A percentile compares a stretch with the other conserved stretches of the same genome.
These are phyloP conservation scores for Curvularia lunata DNA, from an alignment of 2,329 filamentous ascomycete genomes.

Conservation along the genomic window DNA sequence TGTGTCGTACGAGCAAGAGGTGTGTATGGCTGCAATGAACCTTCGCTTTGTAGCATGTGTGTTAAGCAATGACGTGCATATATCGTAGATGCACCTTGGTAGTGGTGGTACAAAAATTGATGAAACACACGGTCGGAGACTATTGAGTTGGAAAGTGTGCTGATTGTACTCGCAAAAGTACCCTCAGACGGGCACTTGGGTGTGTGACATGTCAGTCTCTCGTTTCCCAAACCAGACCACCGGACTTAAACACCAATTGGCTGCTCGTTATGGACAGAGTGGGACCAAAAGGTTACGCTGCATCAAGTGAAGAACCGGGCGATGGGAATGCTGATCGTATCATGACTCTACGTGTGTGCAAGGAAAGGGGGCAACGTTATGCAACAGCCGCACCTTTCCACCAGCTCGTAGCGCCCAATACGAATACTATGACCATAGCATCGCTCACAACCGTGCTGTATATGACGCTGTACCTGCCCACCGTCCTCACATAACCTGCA, in stretches of 20 bases:
- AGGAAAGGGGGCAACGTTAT: constrained; percentile 21
- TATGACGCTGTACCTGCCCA: constrained; percentile 71
- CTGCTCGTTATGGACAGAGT: neutral
- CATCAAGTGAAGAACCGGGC: constrained; percentile 3
- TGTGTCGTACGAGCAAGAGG: neutral
- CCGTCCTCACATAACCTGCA: constrained; percentile 66
- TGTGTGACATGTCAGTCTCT: neutral
- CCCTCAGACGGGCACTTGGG: constrained; percentile 3
- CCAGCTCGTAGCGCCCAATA: constrained; percentile 66
- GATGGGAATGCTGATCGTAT: constrained; percentile 2
- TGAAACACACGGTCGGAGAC: neutral
- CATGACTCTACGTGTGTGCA: constrained; percentile 4
- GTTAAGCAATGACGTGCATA: constrained; percentile 12
- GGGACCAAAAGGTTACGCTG: constrained; percentile 3
- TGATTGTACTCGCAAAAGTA: neutral
- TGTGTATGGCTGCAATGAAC: neutral
- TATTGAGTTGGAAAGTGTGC: neutral
- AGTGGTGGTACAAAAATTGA: neutral
- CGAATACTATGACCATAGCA: constrained; percentile 77
- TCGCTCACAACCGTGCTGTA: constrained; percentile 74
- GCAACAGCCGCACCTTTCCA: constrained; percentile 51
- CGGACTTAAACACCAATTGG: constrained; percentile 1
- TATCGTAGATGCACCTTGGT: neutral
- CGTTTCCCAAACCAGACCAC: constrained; percentile 1
- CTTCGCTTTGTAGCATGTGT: neutral